These are phyloP conservation scores for Cicer judaicum DNA, from an alignment of 306 rosid genomes.

Conservation along the genomic window DNA sequence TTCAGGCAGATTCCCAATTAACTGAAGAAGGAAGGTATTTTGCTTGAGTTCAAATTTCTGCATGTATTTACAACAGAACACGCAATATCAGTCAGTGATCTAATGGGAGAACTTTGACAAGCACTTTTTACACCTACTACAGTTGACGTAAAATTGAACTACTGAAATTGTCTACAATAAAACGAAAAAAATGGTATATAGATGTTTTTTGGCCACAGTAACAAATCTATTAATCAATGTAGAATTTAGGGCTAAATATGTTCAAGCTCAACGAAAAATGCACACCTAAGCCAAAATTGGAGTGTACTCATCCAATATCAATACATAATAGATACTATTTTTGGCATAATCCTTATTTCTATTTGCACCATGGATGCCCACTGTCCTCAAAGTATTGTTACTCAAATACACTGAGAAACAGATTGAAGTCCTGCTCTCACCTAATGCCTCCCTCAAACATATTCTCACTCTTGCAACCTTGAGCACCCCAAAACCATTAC, in stretches of 20 bases:
- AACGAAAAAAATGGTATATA: neutral
- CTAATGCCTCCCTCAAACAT: conserved; percentile 1
- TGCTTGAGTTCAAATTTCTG: conserved; percentile 98
- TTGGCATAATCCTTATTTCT: neutral
- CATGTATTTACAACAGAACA: conserved; percentile 39
- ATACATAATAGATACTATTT: neutral
- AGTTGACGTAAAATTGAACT: conserved; percentile 4
- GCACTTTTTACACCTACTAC: neutral
- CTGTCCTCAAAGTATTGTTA: conserved; percentile 21
- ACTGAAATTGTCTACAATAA: neutral
- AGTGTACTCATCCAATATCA: conserved; percentile 1
- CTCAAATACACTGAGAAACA: neutral
- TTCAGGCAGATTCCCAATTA: conserved; percentile 84
- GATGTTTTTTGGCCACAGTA: neutral
- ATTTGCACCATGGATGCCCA: conserved; percentile 2
- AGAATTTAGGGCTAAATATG: conserved; percentile 13
- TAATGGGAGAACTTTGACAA: conserved; percentile 5
- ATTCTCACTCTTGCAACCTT: conserved; percentile 12
- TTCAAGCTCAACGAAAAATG: conserved; percentile 3
- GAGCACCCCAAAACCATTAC: neutral
- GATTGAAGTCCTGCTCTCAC: conserved; percentile 22
- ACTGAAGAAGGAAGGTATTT: conserved; percentile 74
- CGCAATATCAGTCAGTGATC: conserved; percentile 32
- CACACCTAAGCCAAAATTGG: conserved; percentile 6
- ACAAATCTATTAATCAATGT: conserved; percentile 26